phyloP scores from a whole-genome alignment of 78 protist species.

The Dictyostelium firmibasis region DNA sequence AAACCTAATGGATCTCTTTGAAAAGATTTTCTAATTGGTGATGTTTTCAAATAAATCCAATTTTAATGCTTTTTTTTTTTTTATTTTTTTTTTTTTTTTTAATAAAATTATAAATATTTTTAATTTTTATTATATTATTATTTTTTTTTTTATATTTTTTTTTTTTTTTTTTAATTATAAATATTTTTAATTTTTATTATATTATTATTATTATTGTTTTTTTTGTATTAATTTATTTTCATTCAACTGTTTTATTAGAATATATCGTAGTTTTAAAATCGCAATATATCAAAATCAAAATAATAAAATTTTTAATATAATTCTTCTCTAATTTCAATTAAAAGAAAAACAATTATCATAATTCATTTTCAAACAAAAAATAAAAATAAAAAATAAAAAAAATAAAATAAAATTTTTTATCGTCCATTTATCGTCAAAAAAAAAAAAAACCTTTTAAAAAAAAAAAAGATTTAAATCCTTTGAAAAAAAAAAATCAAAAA shows the following conservation, averaged over 20 bases:
- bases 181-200: too few relatives aligned
- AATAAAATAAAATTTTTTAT: not conserved
- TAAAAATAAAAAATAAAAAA: not conserved
- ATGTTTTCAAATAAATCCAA: not conserved
- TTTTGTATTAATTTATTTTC: too few relatives aligned
- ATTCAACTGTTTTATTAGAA: too few relatives aligned
- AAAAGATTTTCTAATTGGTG: too few relatives aligned
- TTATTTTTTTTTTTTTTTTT: too few relatives aligned
- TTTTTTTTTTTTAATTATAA: not conserved
- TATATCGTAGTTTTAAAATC: not conserved
- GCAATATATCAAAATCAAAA: not conserved
- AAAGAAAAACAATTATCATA: not conserved
- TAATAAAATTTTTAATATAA: not conserved
- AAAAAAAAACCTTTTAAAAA: not conserved
- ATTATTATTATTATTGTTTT: too few relatives aligned
- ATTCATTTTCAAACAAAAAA: not conserved
- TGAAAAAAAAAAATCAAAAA: too few relatives aligned
- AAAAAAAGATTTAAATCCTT: too few relatives aligned
- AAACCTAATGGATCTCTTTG: too few relatives aligned
- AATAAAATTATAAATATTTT: too few relatives aligned
- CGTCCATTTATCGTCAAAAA: not conserved
- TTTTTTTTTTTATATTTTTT: not conserved
- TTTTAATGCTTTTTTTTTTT: not conserved
- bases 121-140: too few relatives aligned
- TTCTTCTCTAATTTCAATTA: not conserved